These are phyloP conservation scores for Pythium periplocum DNA, from an alignment of 352 stramenopile genomes.

Conservation along the genomic window DNA sequence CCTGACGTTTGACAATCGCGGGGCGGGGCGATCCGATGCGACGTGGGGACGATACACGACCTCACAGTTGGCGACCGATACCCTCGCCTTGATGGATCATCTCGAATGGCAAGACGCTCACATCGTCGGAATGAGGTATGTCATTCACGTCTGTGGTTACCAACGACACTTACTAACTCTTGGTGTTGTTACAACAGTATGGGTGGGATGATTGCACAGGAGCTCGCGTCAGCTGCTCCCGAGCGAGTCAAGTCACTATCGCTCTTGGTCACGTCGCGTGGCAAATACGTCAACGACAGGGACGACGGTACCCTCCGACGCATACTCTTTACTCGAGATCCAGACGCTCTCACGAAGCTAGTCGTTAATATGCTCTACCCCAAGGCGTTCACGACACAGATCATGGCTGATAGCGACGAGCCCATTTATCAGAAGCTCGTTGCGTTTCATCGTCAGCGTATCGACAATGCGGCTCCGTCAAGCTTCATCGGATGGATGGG, in stretches of 20 bases:
- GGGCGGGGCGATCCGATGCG: conserved; percentile 36
- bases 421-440: conserved; percentile 39
- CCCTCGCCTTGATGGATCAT: conserved; percentile 50
- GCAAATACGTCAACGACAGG: conserved; percentile 29
- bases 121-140: conserved; percentile 17
- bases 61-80: conserved; percentile 45
- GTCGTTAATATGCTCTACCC: conserved; percentile 55
- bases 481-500: conserved; percentile 29
- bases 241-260: conserved; percentile 51
- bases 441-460: conserved; percentile 27
- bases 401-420: conserved; percentile 25
- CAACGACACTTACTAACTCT: too few relatives aligned
- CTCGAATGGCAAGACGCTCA: conserved; percentile 32
- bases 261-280: conserved; percentile 54
- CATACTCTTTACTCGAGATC: conserved; percentile 31
- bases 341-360: conserved; percentile 33
- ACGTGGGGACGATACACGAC: conserved; percentile 48
- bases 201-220: conserved; percentile 68
- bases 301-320: conserved; percentile 22
- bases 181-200: conserved; percentile 17
- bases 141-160: too few relatives aligned
- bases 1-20: conserved; percentile 55
- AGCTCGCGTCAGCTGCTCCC: conserved; percentile 36
- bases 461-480: conserved; percentile 15
- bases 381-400: conserved; percentile 25